Conservation (phyloP, 805 yeast genomes). For the Wickerhamiella azyma region DNA sequence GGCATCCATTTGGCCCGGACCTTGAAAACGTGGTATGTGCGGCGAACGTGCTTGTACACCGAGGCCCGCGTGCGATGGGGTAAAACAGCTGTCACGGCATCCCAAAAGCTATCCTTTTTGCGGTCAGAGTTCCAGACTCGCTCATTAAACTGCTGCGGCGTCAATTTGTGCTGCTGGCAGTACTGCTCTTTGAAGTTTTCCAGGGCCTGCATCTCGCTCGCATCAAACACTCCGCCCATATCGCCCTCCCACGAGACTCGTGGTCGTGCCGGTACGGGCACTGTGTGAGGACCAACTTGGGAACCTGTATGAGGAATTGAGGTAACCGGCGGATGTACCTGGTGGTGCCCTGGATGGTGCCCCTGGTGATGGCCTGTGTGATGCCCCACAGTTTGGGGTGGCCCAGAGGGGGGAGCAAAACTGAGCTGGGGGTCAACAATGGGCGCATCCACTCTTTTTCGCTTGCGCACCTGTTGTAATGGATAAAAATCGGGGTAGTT, state of each 20-base stretch:
- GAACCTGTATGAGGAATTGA: too few relatives aligned
- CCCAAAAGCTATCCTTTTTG: constrained; percentile 85
- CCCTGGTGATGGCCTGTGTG: not conserved
- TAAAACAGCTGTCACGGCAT: constrained; percentile 56
- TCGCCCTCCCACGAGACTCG: not conserved
- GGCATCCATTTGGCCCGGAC: constrained; percentile 84
- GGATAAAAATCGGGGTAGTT: constrained; percentile 5
- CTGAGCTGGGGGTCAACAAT: constrained; percentile 5
- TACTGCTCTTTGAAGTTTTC: constrained; percentile 62
- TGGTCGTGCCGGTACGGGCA: not conserved
- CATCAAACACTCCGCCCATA: not conserved
- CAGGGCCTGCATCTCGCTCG: constrained; percentile 55
- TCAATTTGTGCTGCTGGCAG: constrained; percentile 45
- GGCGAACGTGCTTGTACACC: constrained; percentile 80
- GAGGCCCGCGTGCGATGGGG: constrained; percentile 83
- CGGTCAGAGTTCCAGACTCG: constrained; percentile 81
- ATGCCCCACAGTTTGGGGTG: too few relatives aligned
- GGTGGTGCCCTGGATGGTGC: too few relatives aligned
- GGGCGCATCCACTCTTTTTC: not conserved
- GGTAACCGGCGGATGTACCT: too few relatives aligned
- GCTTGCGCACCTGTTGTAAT: not conserved
- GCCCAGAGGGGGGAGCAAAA: not conserved
- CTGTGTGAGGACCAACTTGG: not conserved
- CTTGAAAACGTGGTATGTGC: constrained; percentile 76
- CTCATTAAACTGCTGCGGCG: constrained; percentile 58